Conservation (phyloP, 257 asterid species). For the Prunella vulgaris region DNA sequence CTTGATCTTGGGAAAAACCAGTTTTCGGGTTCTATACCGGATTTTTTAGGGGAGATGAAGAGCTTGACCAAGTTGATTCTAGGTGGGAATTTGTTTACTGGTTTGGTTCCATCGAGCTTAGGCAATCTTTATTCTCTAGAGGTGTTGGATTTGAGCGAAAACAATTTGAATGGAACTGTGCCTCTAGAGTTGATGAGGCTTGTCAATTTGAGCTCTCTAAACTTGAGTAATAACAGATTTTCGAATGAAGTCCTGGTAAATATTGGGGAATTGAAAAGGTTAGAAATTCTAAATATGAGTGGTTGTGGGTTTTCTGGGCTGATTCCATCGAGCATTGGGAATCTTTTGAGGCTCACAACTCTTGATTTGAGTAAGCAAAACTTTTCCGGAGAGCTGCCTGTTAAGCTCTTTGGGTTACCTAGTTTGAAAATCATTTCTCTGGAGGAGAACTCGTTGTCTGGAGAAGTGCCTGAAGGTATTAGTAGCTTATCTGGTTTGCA, state of each 20-base stretch:
- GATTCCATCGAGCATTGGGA: conserved; percentile 56
- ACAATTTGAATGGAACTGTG: conserved; percentile 46
- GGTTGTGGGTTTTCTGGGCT: conserved; percentile 62
- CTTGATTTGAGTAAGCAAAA: conserved; percentile 79
- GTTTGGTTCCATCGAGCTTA: conserved; percentile 45
- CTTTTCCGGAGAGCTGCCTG: conserved; percentile 70
- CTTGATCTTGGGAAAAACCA: conserved; percentile 57
- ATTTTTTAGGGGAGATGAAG: conserved; percentile 45
- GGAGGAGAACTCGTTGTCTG: conserved; percentile 56
- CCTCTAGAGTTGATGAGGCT: conserved; percentile 54
- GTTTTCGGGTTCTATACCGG: conserved; percentile 49
- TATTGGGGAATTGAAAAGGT: conserved; percentile 39
- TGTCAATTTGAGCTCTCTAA: conserved; percentile 55
- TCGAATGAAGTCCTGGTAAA: conserved; percentile 40
- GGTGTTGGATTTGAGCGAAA: conserved; percentile 59
- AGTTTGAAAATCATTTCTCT: conserved; percentile 54
- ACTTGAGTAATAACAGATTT: conserved; percentile 56
- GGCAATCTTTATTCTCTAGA: conserved; percentile 38
- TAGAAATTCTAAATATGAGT: conserved; percentile 67
- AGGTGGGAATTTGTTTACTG: conserved; percentile 55
- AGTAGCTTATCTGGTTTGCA: conserved; percentile 70
- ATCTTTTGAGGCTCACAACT: conserved; percentile 47
- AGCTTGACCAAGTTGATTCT: conserved; percentile 40
- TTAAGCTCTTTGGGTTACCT: conserved; percentile 70
- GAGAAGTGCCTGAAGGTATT: conserved; percentile 76